A percentile compares a stretch with the other conserved stretches of the same genome.
Conservation (phyloP, 257 asterid genomes). For the Gentiana macrophylla region DNA sequence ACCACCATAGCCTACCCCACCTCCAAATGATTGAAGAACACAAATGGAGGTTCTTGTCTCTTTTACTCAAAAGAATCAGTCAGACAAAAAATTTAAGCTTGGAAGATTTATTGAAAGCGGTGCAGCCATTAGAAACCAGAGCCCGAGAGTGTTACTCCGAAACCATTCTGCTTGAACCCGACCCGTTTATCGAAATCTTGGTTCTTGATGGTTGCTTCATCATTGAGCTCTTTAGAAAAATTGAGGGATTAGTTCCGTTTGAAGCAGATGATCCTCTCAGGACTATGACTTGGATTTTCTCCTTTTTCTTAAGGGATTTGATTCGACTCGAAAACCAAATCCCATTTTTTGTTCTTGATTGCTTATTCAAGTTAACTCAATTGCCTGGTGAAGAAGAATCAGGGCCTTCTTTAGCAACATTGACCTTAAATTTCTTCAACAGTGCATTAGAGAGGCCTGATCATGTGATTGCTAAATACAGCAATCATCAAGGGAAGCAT, state of each 20-base stretch:
- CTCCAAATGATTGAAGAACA: slow-evolving; percentile 75
- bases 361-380: slow-evolving; percentile 41
- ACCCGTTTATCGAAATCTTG: slow-evolving; percentile 67
- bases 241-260: slow-evolving; percentile 38
- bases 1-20: slow-evolving; percentile 55
- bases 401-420: slow-evolving; percentile 21
- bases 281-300: slow-evolving; percentile 53
- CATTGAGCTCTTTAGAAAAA: slow-evolving; percentile 56
- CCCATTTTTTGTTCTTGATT: slow-evolving; percentile 55
- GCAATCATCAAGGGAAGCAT: slow-evolving; percentile 35
- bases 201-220: slow-evolving; percentile 85
- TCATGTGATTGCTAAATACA: slow-evolving; percentile 21
- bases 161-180: slow-evolving; percentile 14
- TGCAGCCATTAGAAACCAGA: slow-evolving; percentile 40
- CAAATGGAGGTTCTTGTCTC: slow-evolving; percentile 73
- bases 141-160: slow-evolving; percentile 74
- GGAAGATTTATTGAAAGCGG: slow-evolving; percentile 36
- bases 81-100: slow-evolving; percentile 16
- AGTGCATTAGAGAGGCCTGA: slow-evolving; percentile 33
- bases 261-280: slow-evolving; percentile 67
- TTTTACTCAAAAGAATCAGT: slow-evolving; percentile 30
- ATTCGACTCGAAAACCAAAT: slow-evolving; percentile 73
- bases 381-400: slow-evolving; percentile 27
- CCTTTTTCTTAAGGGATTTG: slow-evolving; percentile 59
- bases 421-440: slow-evolving; percentile 43